Conservation (phyloP, 495 filamentous ascomycete genomes). For the Aspergillus indologenus region DNA sequence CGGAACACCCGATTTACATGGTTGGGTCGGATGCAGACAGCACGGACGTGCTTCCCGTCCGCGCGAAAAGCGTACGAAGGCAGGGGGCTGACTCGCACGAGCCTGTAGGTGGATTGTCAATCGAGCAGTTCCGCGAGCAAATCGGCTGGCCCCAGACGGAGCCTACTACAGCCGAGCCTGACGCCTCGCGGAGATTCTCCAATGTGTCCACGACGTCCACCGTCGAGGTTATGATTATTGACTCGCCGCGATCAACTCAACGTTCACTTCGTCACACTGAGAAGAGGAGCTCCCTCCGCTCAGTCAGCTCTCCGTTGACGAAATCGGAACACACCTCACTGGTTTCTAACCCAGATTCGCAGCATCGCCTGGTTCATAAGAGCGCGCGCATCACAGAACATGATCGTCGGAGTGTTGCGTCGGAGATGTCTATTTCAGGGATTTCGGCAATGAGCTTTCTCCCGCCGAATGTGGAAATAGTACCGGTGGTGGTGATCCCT, state of each 20-base stretch:
- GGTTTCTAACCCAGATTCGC: constrained; percentile 38
- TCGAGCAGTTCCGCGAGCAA: constrained; percentile 39
- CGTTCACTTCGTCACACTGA: constrained; percentile 64
- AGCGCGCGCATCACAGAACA: constrained; percentile 45
- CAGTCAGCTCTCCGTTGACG: constrained; percentile 46
- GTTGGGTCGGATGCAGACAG: constrained; percentile 19
- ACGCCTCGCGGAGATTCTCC: constrained; percentile 50
- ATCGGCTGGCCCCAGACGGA: constrained; percentile 44
- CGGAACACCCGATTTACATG: not conserved
- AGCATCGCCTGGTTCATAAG: constrained; percentile 49
- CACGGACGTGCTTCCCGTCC: constrained; percentile 28
- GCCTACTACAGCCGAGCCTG: constrained; percentile 28
- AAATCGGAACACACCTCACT: constrained; percentile 43
- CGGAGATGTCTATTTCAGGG: constrained; percentile 55
- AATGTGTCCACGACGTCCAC: constrained; percentile 65
- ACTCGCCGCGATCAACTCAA: constrained; percentile 48
- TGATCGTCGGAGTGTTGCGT: constrained; percentile 55
- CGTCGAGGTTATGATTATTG: constrained; percentile 68
- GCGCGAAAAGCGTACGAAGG: constrained; percentile 35
- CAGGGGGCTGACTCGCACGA: constrained; percentile 30
- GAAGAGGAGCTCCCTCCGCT: constrained; percentile 60
- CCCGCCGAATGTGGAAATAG: constrained; percentile 51
- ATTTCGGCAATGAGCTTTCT: constrained; percentile 46
- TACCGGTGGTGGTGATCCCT: constrained; percentile 71
- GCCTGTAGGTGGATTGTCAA: constrained; percentile 26